Base-by-base conservation (phyloP, 768 basidiomycete species). In the Fistulinella prunicolor region DNA sequence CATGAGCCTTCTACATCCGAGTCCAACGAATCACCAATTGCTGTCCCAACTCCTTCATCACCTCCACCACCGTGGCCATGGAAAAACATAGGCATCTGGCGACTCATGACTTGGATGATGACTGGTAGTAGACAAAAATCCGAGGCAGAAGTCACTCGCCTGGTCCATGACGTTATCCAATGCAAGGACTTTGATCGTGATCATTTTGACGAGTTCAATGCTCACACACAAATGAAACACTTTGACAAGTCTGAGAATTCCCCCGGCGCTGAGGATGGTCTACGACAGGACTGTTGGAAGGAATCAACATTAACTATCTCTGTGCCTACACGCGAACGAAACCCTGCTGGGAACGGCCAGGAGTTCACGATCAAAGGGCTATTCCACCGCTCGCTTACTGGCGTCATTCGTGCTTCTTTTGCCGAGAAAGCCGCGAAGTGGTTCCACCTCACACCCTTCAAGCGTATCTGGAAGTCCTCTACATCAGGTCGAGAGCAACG, bases 381-480 rank as follows among this genome's bases (percentile, higher is more conserved):
- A 6, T 36, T 36, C 6, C 17, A 36, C 17, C 35, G 35, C 6
- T 13, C 35, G 12, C 16, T 36, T 3, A n/a, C 17, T 2, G 46
- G 39, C 1, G 51, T 59, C 0, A 50, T 65, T 2, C 17, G 42
- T 1, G 36, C 50, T 0, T 55, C 49, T 4, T 55, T 60, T 14
- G 4, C 42, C 0, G 50, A 59, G 2, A 23, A 24, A 0, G 12
- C 21, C 0, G 16, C 54, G 0, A 58, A 50, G 21, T 13, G 17
- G 10, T 61, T 66, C 29, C 61, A 66, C 44, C 50, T 60, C 10
- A 47, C 41, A 0, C 64, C 64, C 0, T 65, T 61, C 57, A 58
- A 56, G 35, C 17, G 35, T 3, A 19, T 36, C n/a, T 36, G 35
- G 35, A 36, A 19, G n/a, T 54, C 47, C 1, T 49, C 46, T 0